A percentile compares a stretch with the other conserved stretches of the same genome.
Evolutionary conservation across 192 early-diverging fungal genomes (phyloP).

Genomic region (Backusella tarrabulga): DNA sequence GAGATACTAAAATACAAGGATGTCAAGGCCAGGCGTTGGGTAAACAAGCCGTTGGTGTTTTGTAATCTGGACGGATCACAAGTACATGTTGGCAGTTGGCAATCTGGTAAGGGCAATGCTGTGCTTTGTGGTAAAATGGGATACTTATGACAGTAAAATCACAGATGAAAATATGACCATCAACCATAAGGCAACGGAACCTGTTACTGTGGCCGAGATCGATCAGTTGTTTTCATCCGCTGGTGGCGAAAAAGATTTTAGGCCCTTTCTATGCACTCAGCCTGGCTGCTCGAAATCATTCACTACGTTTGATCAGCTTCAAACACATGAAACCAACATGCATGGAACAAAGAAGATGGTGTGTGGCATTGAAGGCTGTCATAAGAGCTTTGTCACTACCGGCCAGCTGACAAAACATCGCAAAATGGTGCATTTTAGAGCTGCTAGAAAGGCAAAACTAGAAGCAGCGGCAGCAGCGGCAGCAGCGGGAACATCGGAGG

Average conservation of each 20-base stretch:
- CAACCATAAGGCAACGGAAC: slow-evolving; percentile 29
- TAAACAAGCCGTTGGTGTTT: slow-evolving; percentile 10
- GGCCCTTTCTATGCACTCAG: slow-evolving; percentile 38
- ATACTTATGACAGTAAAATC: background rate
- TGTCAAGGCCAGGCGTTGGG: slow-evolving; percentile 12
- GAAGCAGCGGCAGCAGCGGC: slow-evolving; percentile 24
- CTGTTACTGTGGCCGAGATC: slow-evolving; percentile 26
- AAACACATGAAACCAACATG: slow-evolving; percentile 40
- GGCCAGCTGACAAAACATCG: slow-evolving; percentile 41
- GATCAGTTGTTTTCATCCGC: slow-evolving; percentile 31
- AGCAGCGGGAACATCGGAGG: slow-evolving; percentile 8
- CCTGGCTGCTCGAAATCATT: slow-evolving; percentile 38
- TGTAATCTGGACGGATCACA: slow-evolving; percentile 18
- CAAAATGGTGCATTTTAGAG: slow-evolving; percentile 42
- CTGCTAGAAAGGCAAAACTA: slow-evolving; percentile 27
- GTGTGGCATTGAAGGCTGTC: slow-evolving; percentile 38
- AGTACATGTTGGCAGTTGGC: slow-evolving; percentile 13
- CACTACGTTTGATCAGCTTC: slow-evolving; percentile 32
- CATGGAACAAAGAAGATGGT: slow-evolving; percentile 39
- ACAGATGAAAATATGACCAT: slow-evolving; percentile 26
- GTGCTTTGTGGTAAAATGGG: too few relatives aligned
- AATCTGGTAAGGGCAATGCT: slow-evolving; percentile 6
- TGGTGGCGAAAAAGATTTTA: slow-evolving; percentile 27
- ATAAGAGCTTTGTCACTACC: slow-evolving; percentile 37
- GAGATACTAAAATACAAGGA: slow-evolving; percentile 24